Evolutionary conservation across 1,284 basidiomycete species (phyloP), one percentile per base, ranked within the genome.

Genomic region (Amylostereum areolatum): DNA sequence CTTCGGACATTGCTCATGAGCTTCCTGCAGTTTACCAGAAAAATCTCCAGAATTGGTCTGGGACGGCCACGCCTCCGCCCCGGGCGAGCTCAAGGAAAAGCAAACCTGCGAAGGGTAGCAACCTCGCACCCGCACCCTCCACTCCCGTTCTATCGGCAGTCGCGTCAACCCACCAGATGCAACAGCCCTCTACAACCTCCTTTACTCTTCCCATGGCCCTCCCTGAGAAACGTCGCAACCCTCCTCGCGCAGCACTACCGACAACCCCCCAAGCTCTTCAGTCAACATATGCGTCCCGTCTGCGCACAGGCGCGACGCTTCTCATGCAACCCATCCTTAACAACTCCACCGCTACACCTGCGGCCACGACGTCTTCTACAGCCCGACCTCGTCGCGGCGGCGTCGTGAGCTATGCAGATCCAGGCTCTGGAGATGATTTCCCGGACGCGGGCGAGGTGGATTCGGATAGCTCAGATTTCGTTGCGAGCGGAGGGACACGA

Each of bases 241-340:
- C 75, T 6, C 69, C 80, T 1, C 70, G 70, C 7, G 71, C 76
- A 1, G 76, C 78, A 27, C 66, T 89, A 33, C 77, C 81, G 0
- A 77, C 83, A 0, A 64, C 68, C 0, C 66, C 75, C 0, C 96
- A 98, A 65, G 93, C 89, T 0, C 67, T 84, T 24, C 79, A 83
- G 55, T 88, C 91, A 1, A 90, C 92, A 1, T 98, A 97, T 66
- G 75, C 93, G 0, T 90, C 94, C 4, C 82, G 95, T n/a, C 72
- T 98, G 49, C 83, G 90, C n/a, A 95, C 94, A 0, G 96, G 96
- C 28, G 80, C 88, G 5, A 90, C 92, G 1, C 82, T 91, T 2
- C 80, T 99, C 53, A 80, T 98, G 67, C 96, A 99, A 62, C 94
- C 95, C n/a, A 82, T 93, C 56, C 54, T 86, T 55, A 51, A 71